phyloP scores from a whole-genome alignment of 768 basidiomycete genomes.

The Boletus barrowsii region DNA sequence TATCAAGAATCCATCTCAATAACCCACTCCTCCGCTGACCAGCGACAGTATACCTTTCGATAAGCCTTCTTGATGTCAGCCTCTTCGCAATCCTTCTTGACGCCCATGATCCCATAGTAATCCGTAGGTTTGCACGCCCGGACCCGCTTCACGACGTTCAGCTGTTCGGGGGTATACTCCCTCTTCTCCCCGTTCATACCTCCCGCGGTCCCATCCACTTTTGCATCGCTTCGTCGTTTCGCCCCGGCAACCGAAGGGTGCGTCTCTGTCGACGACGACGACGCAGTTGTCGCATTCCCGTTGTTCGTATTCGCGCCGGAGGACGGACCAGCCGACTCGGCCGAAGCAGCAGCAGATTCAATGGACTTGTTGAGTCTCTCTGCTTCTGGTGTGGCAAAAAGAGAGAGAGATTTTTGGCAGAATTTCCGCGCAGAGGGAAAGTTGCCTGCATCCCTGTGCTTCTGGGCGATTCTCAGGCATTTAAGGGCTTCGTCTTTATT shows the following conservation, averaged over 20 bases:
- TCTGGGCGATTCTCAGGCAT: slow-evolving; percentile 76
- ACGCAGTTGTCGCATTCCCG: slow-evolving; percentile 34
- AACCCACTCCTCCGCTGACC: slow-evolving; percentile 1
- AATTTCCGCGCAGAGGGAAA: slow-evolving; percentile 80
- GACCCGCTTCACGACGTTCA: slow-evolving; percentile 80
- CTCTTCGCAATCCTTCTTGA: slow-evolving; percentile 81
- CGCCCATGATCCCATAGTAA: slow-evolving; percentile 88
- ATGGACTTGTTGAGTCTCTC: slow-evolving; percentile 63
- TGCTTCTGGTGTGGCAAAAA: slow-evolving; percentile 80
- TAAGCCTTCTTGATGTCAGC: slow-evolving; percentile 91
- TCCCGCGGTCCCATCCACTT: slow-evolving; percentile 49
- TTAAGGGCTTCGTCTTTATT: slow-evolving; percentile 89
- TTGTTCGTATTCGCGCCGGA: slow-evolving; percentile 33
- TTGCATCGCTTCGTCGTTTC: slow-evolving; percentile 53
- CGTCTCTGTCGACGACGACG: slow-evolving; percentile 57
- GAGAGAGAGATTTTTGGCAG: slow-evolving; percentile 79
- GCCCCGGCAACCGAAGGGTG: slow-evolving; percentile 74
- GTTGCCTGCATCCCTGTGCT: slow-evolving; percentile 70
- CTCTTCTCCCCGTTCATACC: slow-evolving; percentile 72
- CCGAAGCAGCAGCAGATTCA: slow-evolving; percentile 46
- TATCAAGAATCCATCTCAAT: slow-evolving; percentile 29
- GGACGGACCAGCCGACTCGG: slow-evolving; percentile 39
- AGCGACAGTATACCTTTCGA: slow-evolving; percentile 69
- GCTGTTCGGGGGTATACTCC: slow-evolving; percentile 84
- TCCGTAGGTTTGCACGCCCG: slow-evolving; percentile 81